A percentile compares a stretch with the other conserved stretches of the same genome.
Evolutionary conservation across 2,329 filamentous ascomycete species (phyloP).

Genomic region (Fusarium neocosmosporiellum): DNA sequence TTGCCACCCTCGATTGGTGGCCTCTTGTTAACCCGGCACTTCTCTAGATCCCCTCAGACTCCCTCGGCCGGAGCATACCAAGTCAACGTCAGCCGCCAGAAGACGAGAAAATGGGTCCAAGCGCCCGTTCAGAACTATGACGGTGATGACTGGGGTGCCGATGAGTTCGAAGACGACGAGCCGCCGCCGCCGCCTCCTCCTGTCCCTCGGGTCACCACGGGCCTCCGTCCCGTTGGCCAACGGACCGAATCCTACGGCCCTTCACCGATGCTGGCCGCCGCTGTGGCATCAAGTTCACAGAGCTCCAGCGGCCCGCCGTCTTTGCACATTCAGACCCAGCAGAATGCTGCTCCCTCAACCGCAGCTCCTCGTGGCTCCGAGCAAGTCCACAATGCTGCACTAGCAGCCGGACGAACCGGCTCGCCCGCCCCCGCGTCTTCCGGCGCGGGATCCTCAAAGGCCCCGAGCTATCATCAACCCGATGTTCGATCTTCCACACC

Average conservation of each 20-base stretch:
- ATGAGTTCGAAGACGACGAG: slow-evolving; percentile 71
- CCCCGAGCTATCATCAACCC: slow-evolving; percentile 29
- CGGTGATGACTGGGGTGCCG: slow-evolving; percentile 91
- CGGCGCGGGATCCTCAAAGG: slow-evolving; percentile 24
- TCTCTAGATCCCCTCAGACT: slow-evolving; percentile 46
- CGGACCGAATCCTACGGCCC: slow-evolving; percentile 45
- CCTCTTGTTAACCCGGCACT: slow-evolving; percentile 20
- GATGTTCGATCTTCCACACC: slow-evolving; percentile 41
- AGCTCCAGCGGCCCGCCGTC: slow-evolving; percentile 42
- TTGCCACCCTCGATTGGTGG: not conserved
- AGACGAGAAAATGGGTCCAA: slow-evolving; percentile 95
- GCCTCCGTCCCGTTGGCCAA: slow-evolving; percentile 44
- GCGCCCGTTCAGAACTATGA: slow-evolving; percentile 89
- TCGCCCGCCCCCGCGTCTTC: slow-evolving; percentile 35
- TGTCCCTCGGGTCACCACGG: slow-evolving; percentile 42
- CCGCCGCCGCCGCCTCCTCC: slow-evolving; percentile 53
- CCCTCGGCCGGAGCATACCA: slow-evolving; percentile 67
- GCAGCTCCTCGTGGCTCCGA: slow-evolving; percentile 19
- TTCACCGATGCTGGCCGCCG: slow-evolving; percentile 40
- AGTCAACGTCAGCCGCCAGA: slow-evolving; percentile 86
- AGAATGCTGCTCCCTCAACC: slow-evolving; percentile 8
- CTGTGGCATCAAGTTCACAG: slow-evolving; percentile 39
- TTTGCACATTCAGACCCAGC: slow-evolving; percentile 42
- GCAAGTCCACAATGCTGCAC: slow-evolving; percentile 23
- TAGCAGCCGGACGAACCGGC: slow-evolving; percentile 23